phyloP scores from a whole-genome alignment of 2,329 filamentous ascomycete genomes.

The Westerdykella sp. region DNA sequence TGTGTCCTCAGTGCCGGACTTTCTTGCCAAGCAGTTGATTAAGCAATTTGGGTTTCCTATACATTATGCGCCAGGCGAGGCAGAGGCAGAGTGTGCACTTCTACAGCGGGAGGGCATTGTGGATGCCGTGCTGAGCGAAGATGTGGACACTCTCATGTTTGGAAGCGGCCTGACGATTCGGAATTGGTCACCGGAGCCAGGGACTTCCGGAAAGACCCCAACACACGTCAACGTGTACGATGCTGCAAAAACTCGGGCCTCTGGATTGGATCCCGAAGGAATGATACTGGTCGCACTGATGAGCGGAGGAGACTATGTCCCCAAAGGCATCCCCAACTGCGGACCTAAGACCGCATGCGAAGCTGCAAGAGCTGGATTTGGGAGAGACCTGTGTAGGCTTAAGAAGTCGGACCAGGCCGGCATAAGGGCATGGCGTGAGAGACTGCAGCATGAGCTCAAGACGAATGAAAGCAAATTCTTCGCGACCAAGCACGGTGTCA shows the following conservation, averaged over 20 bases:
- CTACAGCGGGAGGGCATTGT: constrained; percentile 64
- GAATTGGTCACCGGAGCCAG: constrained; percentile 73
- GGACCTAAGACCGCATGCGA: constrained; percentile 85
- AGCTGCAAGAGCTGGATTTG: constrained; percentile 83
- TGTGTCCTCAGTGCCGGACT: constrained; percentile 61
- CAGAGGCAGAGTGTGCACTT: constrained; percentile 89
- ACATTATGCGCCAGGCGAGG: constrained; percentile 88
- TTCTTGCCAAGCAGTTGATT: constrained; percentile 76
- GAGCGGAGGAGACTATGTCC: constrained; percentile 91
- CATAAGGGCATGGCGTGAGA: constrained; percentile 64
- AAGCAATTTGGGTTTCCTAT: constrained; percentile 76
- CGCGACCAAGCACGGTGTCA: constrained; percentile 63
- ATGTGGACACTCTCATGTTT: constrained; percentile 98
- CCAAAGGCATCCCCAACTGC: constrained; percentile 79
- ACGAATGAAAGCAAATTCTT: constrained; percentile 84
- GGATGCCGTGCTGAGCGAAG: constrained; percentile 90
- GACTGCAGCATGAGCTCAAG: constrained; percentile 66
- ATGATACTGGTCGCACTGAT: constrained; percentile 94
- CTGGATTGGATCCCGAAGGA: constrained; percentile 70
- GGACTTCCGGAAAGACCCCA: constrained; percentile 57
- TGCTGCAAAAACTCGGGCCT: constrained; percentile 51
- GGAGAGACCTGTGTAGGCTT: constrained; percentile 63
- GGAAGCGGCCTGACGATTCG: constrained; percentile 73
- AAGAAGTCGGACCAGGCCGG: constrained; percentile 53
- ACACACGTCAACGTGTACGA: constrained; percentile 86